Percentiles rank a stretch among this genome's conserved stretches.
Conservation (phyloP, 345 rosid genomes). For the Orychophragmus violaceus region DNA sequence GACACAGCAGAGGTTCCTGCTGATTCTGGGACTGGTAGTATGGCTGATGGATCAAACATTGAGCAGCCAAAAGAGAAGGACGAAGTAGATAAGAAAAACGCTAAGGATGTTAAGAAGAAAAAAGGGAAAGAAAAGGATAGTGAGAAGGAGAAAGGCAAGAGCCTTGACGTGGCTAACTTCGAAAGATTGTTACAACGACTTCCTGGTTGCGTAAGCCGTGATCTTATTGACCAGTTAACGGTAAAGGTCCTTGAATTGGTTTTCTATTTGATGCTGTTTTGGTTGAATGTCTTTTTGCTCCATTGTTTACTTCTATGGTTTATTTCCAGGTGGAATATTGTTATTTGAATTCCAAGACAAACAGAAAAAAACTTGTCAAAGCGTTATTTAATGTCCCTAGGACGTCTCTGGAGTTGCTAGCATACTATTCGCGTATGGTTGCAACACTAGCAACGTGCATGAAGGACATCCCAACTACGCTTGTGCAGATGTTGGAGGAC, state of each 20-base stretch:
- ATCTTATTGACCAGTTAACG: constrained; percentile 94
- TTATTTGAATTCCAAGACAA: constrained; percentile 90
- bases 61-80: constrained; percentile 84
- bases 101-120: constrained; percentile 60
- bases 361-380: constrained; percentile 88
- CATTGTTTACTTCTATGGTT: background rate
- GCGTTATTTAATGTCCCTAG: constrained; percentile 94
- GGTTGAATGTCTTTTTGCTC: background rate
- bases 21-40: constrained; percentile 51
- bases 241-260: constrained; percentile 41
- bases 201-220: constrained; percentile 92
- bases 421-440: constrained; percentile 95
- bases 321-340: constrained; percentile 90
- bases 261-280: background rate
- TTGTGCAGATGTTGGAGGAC: constrained; percentile 93
- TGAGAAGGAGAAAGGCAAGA: constrained; percentile 87
- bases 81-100: constrained; percentile 68
- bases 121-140: constrained; percentile 79
- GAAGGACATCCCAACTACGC: constrained; percentile 89
- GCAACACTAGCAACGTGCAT: constrained; percentile 90
- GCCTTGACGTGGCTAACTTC: constrained; percentile 80
- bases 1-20: constrained; percentile 52
- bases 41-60: constrained; percentile 47
- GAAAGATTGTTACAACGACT: constrained; percentile 95
- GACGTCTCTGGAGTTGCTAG: constrained; percentile 91